Percentiles rank a stretch among this genome's conserved stretches.
Evolutionary conservation across 2,329 filamentous ascomycete species (phyloP).

Genomic region (Pezicula neosporulosa): DNA sequence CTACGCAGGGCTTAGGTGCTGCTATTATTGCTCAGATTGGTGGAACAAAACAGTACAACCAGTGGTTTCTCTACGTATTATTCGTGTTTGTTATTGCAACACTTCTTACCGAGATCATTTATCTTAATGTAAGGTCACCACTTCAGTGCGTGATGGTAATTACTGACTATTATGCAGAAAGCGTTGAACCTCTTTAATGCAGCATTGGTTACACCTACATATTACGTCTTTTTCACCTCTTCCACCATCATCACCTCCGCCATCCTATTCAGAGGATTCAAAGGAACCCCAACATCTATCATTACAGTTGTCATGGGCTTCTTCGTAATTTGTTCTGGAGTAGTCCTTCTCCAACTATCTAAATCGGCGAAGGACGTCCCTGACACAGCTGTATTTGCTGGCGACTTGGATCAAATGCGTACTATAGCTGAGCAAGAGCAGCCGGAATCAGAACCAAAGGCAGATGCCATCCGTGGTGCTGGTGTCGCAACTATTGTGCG

Average conservation of each 20-base stretch:
- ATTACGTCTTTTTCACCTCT: constrained; percentile 98
- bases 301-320: constrained; percentile 91
- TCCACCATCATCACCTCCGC: constrained; percentile 93
- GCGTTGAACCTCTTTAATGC: constrained; percentile 96
- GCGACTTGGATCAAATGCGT: constrained; percentile 90
- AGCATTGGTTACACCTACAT: constrained; percentile 93
- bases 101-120: constrained; percentile 89
- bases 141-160: not conserved
- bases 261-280: constrained; percentile 90
- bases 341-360: constrained; percentile 90
- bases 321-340: constrained; percentile 87
- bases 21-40: constrained; percentile 84
- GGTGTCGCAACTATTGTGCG: constrained; percentile 72
- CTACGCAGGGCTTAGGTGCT: constrained; percentile 87
- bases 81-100: constrained; percentile 89
- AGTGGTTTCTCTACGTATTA: constrained; percentile 95
- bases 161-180: constrained; percentile 62
- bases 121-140: constrained; percentile 73
- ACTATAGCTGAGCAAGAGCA: constrained; percentile 95
- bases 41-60: constrained; percentile 85
- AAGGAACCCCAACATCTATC: constrained; percentile 77
- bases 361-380: constrained; percentile 98
- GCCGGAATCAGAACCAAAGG: constrained; percentile 93
- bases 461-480: constrained; percentile 89
- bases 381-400: constrained; percentile 85